A percentile compares a stretch with the other conserved stretches of the same genome.
phyloP scores from a whole-genome alignment of 2,329 filamentous ascomycete genomes.

The Diaporthe sp. region DNA sequence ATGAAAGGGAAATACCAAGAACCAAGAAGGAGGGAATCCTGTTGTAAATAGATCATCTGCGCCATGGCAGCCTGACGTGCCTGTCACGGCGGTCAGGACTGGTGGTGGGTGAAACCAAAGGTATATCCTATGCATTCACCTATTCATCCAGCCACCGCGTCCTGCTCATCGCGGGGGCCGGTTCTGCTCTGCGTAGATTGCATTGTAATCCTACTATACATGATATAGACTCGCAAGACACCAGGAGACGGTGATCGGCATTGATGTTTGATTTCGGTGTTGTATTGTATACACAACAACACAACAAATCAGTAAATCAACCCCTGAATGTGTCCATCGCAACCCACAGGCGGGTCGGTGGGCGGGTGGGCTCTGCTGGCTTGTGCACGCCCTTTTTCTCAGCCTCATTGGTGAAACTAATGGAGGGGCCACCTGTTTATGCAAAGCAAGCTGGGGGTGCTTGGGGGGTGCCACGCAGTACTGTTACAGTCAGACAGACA shows the following conservation, averaged over 20 bases:
- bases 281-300: not conserved
- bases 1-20: conserved; percentile 42
- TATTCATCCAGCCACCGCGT: not conserved
- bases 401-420: conserved; percentile 35
- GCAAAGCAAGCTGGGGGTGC: conserved; percentile 28
- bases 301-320: not conserved
- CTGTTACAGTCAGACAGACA: conserved; percentile 11
- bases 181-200: not conserved
- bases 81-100: not conserved
- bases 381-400: conserved; percentile 26
- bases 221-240: not conserved
- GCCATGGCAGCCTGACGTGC: conserved; percentile 15
- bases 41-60: conserved; percentile 32
- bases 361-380: conserved; percentile 26
- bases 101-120: conserved; percentile 17
- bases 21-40: conserved; percentile 37
- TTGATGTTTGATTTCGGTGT: conserved; percentile 14
- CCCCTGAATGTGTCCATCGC: conserved; percentile 19
- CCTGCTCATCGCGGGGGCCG: not conserved
- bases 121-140: conserved; percentile 17
- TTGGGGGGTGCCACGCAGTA: not conserved
- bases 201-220: conserved; percentile 21
- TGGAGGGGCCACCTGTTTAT: conserved; percentile 29
- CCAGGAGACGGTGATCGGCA: conserved; percentile 9
- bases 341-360: conserved; percentile 27